Conservation (phyloP, 768 basidiomycete species). For the Collybiopsis confluens region DNA sequence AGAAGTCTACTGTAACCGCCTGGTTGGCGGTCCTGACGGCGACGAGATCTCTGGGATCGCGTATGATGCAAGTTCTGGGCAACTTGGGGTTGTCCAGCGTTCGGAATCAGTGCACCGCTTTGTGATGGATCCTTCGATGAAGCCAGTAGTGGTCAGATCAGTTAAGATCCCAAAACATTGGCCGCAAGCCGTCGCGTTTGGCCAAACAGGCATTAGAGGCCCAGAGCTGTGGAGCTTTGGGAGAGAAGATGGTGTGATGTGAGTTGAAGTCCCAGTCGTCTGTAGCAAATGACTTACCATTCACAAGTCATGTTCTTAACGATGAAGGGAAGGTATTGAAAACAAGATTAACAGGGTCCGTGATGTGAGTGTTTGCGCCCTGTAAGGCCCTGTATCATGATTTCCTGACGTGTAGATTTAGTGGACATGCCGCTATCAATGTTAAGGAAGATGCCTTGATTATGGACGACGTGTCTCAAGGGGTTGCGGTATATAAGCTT, state of each 20-base stretch:
- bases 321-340: neutral
- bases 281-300: neutral
- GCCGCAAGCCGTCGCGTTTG: neutral
- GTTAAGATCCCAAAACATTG: neutral
- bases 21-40: neutral
- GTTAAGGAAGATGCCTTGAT: neutral
- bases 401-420: neutral
- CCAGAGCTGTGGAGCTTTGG: conserved; percentile 1
- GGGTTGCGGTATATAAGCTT: neutral
- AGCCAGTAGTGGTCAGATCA: neutral
- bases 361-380: neutral
- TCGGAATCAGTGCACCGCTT: neutral
- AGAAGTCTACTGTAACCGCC: neutral
- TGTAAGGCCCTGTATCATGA: neutral
- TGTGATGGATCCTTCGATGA: neutral
- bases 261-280: neutral
- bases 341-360: neutral
- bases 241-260: conserved; percentile 3
- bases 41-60: neutral
- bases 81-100: neutral
- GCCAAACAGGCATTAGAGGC: neutral
- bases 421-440: neutral
- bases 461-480: neutral
- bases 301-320: neutral
- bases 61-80: neutral